A percentile compares a stretch with the other conserved stretches of the same genome.
These are phyloP conservation scores for Grosmannia serpens DNA, from an alignment of 2,329 filamentous ascomycete genomes.

Conservation along the genomic window DNA sequence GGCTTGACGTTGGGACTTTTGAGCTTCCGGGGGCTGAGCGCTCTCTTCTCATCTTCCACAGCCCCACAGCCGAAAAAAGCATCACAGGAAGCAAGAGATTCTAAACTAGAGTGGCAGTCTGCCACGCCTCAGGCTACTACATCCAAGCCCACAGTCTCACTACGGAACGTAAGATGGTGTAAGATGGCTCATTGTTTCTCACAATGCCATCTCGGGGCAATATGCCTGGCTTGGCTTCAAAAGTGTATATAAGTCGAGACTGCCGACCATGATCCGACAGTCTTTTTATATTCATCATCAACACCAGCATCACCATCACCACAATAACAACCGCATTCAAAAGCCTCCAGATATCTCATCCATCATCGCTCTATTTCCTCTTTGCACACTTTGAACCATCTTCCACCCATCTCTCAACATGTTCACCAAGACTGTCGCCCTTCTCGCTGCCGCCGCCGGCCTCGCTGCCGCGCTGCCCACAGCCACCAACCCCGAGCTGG, in stretches of 20 bases:
- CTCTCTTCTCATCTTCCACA: not conserved
- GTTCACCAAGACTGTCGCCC: conserved; percentile 7
- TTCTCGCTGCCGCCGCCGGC: conserved; percentile 16
- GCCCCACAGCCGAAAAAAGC: not conserved
- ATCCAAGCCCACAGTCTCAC: not conserved
- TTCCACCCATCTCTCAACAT: not conserved
- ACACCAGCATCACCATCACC: conserved; percentile 1
- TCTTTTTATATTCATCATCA: not conserved
- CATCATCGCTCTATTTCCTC: not conserved
- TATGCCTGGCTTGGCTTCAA: not conserved
- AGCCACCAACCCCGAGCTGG: conserved; percentile 14
- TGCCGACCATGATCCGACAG: not conserved
- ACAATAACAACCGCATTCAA: not conserved
- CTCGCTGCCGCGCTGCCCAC: conserved; percentile 21
- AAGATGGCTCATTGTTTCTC: not conserved
- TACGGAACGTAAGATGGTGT: not conserved
- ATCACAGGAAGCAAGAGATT: not conserved
- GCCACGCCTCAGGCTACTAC: not conserved
- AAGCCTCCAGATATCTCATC: not conserved
- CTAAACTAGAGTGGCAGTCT: not conserved
- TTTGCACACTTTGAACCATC: not conserved
- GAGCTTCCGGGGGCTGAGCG: not conserved
- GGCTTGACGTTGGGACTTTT: not conserved
- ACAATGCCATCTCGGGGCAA: not conserved
- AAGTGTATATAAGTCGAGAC: not conserved